These are phyloP conservation scores for Selaginella tamariscina DNA, from an alignment of 75 land plant genomes.

Conservation along the genomic window DNA sequence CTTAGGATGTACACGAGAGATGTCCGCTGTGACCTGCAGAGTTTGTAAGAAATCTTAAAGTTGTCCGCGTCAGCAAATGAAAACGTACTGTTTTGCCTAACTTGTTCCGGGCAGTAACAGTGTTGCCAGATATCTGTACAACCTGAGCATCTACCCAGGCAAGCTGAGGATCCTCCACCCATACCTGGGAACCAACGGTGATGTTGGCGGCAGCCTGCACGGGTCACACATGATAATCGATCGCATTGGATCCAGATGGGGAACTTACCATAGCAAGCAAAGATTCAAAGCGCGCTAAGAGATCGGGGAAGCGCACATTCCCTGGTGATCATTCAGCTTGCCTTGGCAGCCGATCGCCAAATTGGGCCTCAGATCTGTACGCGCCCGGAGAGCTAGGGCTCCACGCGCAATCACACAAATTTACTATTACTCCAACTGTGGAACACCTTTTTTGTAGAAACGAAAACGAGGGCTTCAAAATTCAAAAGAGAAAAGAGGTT, in stretches of 20 bases:
- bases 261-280: not conserved
- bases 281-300: not conserved
- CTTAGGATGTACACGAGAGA: slow-evolving; percentile 45
- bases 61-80: not conserved
- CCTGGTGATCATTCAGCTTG: not conserved
- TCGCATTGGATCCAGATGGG: too few relatives aligned
- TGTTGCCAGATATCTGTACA: slow-evolving; percentile 49
- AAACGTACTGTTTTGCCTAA: slow-evolving; percentile 55
- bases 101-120: slow-evolving; percentile 39
- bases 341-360: not conserved
- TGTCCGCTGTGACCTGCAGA: slow-evolving; percentile 35
- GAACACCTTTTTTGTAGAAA: not conserved
- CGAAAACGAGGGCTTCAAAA: not conserved
- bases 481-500: too few relatives aligned
- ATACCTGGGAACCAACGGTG: slow-evolving; percentile 70
- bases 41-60: not conserved
- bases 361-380: not conserved
- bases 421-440: not conserved
- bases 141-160: slow-evolving; percentile 98
- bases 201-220: slow-evolving; percentile 53
- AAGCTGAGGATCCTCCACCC: slow-evolving; percentile 76
- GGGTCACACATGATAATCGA: not conserved
- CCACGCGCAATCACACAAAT: not conserved
- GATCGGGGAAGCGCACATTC: not conserved
- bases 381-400: not conserved